A percentile compares a stretch with the other conserved stretches of the same genome.
Conservation (phyloP, 176 grass and related monocot species). For the Rhynchospora tenuis region DNA sequence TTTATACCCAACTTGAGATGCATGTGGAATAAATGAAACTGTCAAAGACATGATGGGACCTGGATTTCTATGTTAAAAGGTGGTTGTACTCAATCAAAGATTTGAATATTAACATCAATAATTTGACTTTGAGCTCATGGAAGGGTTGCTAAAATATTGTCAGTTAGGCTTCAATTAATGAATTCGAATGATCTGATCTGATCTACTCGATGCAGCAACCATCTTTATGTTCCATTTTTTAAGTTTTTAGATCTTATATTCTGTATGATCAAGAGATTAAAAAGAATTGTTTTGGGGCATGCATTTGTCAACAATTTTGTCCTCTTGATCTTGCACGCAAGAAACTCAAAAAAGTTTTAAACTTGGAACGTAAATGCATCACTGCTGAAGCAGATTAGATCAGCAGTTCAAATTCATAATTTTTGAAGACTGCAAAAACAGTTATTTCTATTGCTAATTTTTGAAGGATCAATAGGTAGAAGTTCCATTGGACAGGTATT, state of each 20-base stretch:
- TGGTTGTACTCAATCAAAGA: too few relatives aligned
- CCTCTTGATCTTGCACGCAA: neutral
- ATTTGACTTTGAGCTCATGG: too few relatives aligned
- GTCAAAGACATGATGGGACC: too few relatives aligned
- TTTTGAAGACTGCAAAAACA: too few relatives aligned
- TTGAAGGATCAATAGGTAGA: neutral
- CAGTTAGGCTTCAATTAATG: neutral
- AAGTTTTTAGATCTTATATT: neutral
- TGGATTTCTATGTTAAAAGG: too few relatives aligned
- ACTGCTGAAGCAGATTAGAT: neutral
- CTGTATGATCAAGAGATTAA: neutral
- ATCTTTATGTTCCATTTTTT: neutral
- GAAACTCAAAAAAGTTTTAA: neutral
- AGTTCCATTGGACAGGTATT: neutral
- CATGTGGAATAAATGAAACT: too few relatives aligned
- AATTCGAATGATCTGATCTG: neutral
- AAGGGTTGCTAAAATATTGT: too few relatives aligned
- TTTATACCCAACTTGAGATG: too few relatives aligned
- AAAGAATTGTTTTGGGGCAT: neutral
- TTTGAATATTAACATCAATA: too few relatives aligned
- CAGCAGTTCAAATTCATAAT: neutral
- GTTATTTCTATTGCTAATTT: neutral
- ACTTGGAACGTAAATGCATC: neutral
- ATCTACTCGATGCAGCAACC: neutral
- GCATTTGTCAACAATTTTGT: neutral